Evolutionary conservation across 148 eudicot species (phyloP), one percentile per base, ranked within the genome.

Genomic region (Drosera capensis): DNA sequence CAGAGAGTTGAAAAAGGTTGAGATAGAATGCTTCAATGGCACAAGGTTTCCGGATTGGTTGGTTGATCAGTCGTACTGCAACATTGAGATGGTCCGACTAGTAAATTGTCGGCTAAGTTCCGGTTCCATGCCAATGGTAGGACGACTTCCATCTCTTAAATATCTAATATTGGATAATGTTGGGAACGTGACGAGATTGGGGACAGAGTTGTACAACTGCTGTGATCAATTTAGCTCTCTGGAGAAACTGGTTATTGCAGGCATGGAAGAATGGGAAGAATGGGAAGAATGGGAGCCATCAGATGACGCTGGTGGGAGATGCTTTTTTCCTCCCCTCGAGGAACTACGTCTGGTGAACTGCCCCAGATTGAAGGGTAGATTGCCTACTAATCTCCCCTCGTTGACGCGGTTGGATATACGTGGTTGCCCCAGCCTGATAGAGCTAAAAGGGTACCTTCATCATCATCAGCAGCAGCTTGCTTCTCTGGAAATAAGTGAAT

Each of bases 181-280:
- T 3, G 30, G 16, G 7, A 29, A 21, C 3, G 21, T 65, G 2
- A 8, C 14, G 4, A 16, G 8, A 8, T 36, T 65, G 14, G 64
- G 64, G 1, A 28, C 12, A 34, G 59, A 46, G 25, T 52, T 65
- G 31, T 53, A 52, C 42, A 56, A 60, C 24, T 19, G 18, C 5
- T 12, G 11, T 6, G 31, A 31, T 23, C 50, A 59, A 35, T 65
- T 65, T 47, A 58, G 38, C 17, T 25, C 25, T n/a, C 19, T 58
- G 3, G 51, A 65, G 46, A 52, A 23, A 3, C 14, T 64, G 25
- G 24, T 5, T 5, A 57, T 64, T 13, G 26, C 23, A 14, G 16
- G 45, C 1, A 57, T 64, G 68, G 6, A 28, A 1, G 35, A 35
- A 13, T 59, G 56, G 68, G 17, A 44, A 31, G 26, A 22, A 8